These are phyloP conservation scores for Plantago coronopus DNA, from an alignment of 305 asterid species.

Conservation along the genomic window DNA sequence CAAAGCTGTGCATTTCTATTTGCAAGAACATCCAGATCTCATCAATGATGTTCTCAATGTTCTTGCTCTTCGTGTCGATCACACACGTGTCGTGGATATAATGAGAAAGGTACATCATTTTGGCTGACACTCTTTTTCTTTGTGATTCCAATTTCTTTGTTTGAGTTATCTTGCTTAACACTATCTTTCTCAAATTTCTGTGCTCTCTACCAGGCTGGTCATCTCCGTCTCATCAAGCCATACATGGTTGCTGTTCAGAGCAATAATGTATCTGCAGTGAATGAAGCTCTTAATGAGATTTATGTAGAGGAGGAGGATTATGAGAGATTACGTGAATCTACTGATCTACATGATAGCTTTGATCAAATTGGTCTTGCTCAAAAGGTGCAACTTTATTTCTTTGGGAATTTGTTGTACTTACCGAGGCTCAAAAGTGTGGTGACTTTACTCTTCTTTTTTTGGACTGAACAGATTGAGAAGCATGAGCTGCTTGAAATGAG, in stretches of 20 bases:
- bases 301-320: slow-evolving; percentile 98
- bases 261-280: slow-evolving; percentile 97
- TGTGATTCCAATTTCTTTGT: slow-evolving; percentile 13
- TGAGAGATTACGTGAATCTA: slow-evolving; percentile 93
- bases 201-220: slow-evolving; percentile 67
- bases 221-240: slow-evolving; percentile 89
- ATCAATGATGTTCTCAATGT: slow-evolving; percentile 94
- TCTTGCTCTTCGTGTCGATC: slow-evolving; percentile 96
- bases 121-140: slow-evolving; percentile 12
- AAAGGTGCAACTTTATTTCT: slow-evolving; percentile 50
- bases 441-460: slow-evolving; percentile 11
- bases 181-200: slow-evolving; percentile 24
- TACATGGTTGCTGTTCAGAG: slow-evolving; percentile 99
- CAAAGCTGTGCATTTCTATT: slow-evolving; percentile 98
- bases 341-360: slow-evolving; percentile 86
- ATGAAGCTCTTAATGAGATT: slow-evolving; percentile 93
- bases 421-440: not conserved
- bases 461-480: slow-evolving; percentile 77
- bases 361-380: slow-evolving; percentile 99
- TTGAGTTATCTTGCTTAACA: slow-evolving; percentile 13
- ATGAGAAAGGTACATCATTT: slow-evolving; percentile 77
- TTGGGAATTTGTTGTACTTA: not conserved
- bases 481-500: slow-evolving; percentile 99
- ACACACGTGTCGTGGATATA: slow-evolving; percentile 96
- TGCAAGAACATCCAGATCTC: slow-evolving; percentile 98